Conservation (phyloP, 768 basidiomycete species). For the Tricholoma saponaceum region DNA sequence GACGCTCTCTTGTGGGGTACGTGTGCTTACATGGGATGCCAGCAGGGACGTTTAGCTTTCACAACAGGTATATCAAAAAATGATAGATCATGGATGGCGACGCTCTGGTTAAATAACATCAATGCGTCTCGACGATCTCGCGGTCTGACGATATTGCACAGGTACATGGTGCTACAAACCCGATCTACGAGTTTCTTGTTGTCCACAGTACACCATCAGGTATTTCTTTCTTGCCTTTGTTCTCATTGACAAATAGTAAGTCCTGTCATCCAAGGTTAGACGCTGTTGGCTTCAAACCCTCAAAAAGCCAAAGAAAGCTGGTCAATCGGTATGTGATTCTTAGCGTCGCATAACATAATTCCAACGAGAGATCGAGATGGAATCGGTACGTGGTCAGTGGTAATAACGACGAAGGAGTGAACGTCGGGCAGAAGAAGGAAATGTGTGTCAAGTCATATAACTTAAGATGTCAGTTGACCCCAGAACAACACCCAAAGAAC, state of each 20-base stretch:
- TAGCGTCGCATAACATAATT: neutral
- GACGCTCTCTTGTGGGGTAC: conserved; percentile 42
- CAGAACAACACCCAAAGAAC: neutral
- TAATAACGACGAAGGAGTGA: conserved; percentile 28
- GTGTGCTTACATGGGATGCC: neutral
- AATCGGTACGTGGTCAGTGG: conserved; percentile 61
- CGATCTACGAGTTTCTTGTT: conserved; percentile 76
- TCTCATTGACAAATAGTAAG: conserved; percentile 1
- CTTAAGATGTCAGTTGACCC: neutral
- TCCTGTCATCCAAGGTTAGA: conserved; percentile 47
- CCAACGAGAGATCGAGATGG: conserved; percentile 45
- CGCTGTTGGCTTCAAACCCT: conserved; percentile 58
- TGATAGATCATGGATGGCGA: conserved; percentile 86
- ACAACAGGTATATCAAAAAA: conserved; percentile 66
- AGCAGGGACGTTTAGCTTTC: neutral
- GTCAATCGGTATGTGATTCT: conserved; percentile 51
- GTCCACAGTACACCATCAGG: conserved; percentile 95
- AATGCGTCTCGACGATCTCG: neutral
- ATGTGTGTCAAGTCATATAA: neutral
- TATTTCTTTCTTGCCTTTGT: conserved; percentile 26
- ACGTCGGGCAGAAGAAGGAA: conserved; percentile 10
- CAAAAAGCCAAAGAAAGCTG: conserved; percentile 72
- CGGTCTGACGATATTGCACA: conserved; percentile 10
- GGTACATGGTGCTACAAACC: conserved; percentile 84
- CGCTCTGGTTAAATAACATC: conserved; percentile 51